Evolutionary conservation across 441 rosid genomes (phyloP).

Genomic region (Corymbia calophylla): DNA sequence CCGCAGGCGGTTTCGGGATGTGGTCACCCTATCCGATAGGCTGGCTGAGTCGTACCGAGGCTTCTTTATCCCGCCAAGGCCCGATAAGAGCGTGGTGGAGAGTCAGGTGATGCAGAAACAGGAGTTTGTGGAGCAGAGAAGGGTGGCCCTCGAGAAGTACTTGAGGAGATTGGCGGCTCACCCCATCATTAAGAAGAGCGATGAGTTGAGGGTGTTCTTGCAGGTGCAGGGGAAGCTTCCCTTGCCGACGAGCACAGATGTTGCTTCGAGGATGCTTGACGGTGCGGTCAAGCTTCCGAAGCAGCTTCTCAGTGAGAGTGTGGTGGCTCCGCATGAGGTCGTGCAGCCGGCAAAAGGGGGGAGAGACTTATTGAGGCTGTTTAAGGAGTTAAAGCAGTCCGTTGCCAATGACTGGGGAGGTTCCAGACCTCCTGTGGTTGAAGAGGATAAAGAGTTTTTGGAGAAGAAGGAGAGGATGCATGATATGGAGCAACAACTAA

Average conservation of each 20-base stretch:
- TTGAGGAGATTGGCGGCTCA: constrained; percentile 61
- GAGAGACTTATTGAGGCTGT: constrained; percentile 73
- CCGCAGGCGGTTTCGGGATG: constrained; percentile 66
- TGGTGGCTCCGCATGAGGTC: constrained; percentile 55
- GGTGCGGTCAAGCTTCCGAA: constrained; percentile 74
- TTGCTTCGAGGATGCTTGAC: constrained; percentile 85
- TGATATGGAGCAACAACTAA: constrained; percentile 76
- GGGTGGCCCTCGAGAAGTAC: constrained; percentile 75
- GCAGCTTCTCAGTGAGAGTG: constrained; percentile 69
- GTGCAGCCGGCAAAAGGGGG: constrained; percentile 83
- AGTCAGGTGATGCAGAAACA: constrained; percentile 91
- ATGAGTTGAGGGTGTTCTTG: constrained; percentile 70
- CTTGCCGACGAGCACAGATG: constrained; percentile 59
- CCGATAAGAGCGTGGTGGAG: constrained; percentile 85
- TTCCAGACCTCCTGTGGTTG: constrained; percentile 55
- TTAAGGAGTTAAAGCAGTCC: constrained; percentile 82
- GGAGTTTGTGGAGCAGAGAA: constrained; percentile 85
- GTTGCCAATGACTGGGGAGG: constrained; percentile 82
- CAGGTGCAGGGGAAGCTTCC: constrained; percentile 73
- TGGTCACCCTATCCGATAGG: constrained; percentile 70
- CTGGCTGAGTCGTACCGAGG: constrained; percentile 73
- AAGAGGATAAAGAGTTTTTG: constrained; percentile 82
- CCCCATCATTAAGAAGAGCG: constrained; percentile 64
- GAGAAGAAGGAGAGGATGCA: constrained; percentile 72
- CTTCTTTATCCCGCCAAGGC: constrained; percentile 70